Percentiles rank a stretch among this genome's conserved stretches.
Conservation (phyloP, 2,329 filamentous ascomycete genomes). For the Colletotrichum coccodes region DNA sequence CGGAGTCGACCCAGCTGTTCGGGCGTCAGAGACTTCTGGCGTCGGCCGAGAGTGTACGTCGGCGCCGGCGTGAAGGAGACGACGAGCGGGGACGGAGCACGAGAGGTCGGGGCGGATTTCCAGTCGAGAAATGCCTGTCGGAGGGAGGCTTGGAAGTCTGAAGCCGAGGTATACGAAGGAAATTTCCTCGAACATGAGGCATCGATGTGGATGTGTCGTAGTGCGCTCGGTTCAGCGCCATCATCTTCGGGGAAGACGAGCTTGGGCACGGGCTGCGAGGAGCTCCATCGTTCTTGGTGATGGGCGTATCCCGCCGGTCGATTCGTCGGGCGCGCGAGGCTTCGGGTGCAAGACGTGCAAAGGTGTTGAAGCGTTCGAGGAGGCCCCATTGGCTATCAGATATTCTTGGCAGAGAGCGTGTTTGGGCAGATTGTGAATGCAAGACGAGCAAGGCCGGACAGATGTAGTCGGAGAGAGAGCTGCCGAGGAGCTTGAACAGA, state of each 20-base stretch:
- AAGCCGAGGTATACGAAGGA: conserved; percentile 25
- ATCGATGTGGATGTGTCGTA: conserved; percentile 29
- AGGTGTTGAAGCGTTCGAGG: neutral
- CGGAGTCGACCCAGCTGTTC: conserved; percentile 57
- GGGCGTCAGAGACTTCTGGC: conserved; percentile 68
- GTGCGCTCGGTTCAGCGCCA: conserved; percentile 8
- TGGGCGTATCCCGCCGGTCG: neutral
- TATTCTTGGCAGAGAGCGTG: neutral
- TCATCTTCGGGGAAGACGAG: conserved; percentile 19
- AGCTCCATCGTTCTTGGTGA: conserved; percentile 17
- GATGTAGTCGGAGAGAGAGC: neutral
- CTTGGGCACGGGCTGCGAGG: conserved; percentile 1
- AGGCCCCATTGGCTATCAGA: neutral
- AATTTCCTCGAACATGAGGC: neutral
- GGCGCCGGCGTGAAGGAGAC: conserved; percentile 85
- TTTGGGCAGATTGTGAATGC: neutral
- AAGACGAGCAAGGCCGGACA: neutral
- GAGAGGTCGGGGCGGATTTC: conserved; percentile 41
- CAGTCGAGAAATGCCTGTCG: conserved; percentile 47
- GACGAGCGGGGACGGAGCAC: conserved; percentile 73
- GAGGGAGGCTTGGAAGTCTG: conserved; percentile 36
- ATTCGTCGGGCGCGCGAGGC: neutral
- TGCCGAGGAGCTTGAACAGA: conserved; percentile 14
- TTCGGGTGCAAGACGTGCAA: neutral
- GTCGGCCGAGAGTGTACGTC: conserved; percentile 90